These are phyloP conservation scores for Phytophthora fragariae DNA, from an alignment of 352 stramenopile genomes.

Conservation along the genomic window DNA sequence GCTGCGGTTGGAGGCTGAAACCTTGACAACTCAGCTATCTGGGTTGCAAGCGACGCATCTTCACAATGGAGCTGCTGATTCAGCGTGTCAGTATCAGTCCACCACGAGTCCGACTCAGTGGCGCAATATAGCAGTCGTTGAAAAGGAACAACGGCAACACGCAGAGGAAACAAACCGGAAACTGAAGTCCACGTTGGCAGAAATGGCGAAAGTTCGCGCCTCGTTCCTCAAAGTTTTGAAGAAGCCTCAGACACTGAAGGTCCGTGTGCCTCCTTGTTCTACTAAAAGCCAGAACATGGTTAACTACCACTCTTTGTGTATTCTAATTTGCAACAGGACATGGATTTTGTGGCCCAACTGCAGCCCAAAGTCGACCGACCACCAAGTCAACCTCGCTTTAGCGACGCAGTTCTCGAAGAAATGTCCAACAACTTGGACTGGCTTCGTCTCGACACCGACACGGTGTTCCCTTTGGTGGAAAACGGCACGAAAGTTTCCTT, in stretches of 20 bases:
- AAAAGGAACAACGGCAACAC: too few species aligned
- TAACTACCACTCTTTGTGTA: too few species aligned
- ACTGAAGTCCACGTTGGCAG: conserved; percentile 17
- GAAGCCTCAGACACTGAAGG: background rate
- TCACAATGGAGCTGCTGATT: too few species aligned
- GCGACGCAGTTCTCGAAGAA: conserved; percentile 6
- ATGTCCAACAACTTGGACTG: conserved; percentile 13
- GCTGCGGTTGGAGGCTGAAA: too few species aligned
- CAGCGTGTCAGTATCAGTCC: too few species aligned
- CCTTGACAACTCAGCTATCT: too few species aligned
- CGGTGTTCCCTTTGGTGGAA: conserved; percentile 5
- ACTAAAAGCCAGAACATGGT: too few species aligned
- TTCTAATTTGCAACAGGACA: background rate
- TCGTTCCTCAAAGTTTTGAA: conserved; percentile 4
- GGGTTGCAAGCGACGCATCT: too few species aligned
- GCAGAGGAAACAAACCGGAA: conserved; percentile 14
- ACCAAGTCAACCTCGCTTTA: conserved; percentile 1
- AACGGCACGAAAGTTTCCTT: conserved; percentile 6
- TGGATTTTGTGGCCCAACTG: conserved; percentile 22
- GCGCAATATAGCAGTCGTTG: too few species aligned
- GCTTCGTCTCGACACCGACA: conserved; percentile 16
- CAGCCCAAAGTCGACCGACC: conserved; percentile 7
- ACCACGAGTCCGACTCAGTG: too few species aligned
- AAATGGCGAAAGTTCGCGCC: conserved; percentile 8
- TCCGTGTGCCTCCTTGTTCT: too few species aligned